Evolutionary conservation across 805 yeast species (phyloP).

Genomic region (Yamadazyma tumulicola): DNA sequence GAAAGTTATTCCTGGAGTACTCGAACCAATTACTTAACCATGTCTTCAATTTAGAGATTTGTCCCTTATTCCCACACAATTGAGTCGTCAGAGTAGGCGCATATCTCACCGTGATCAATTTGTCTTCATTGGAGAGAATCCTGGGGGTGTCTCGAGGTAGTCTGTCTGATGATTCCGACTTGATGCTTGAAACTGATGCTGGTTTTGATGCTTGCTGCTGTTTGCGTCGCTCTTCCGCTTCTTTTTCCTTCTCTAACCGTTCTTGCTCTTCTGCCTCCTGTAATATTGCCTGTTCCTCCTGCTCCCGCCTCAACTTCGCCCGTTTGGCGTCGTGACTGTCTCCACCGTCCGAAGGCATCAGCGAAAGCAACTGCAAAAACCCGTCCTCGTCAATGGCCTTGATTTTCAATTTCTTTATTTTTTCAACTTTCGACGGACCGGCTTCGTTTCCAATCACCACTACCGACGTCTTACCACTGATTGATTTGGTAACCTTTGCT

Average conservation of each 20-base stretch:
- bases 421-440: conserved; percentile 89
- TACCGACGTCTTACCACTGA: conserved; percentile 79
- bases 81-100: conserved; percentile 78
- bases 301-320: conserved; percentile 65
- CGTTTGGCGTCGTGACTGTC: conserved; percentile 72
- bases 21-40: conserved; percentile 83
- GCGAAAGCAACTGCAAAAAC: conserved; percentile 63
- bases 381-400: conserved; percentile 89
- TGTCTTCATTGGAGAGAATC: conserved; percentile 50
- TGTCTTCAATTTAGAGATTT: conserved; percentile 56
- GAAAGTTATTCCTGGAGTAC: conserved; percentile 53
- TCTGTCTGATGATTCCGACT: conserved; percentile 7
- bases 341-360: conserved; percentile 94
- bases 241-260: conserved; percentile 41
- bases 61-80: conserved; percentile 87
- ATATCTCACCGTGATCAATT: conserved; percentile 89
- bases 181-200: not conserved
- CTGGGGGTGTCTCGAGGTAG: conserved; percentile 20
- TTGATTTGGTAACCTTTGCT: conserved; percentile 83
- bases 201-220: conserved; percentile 3
- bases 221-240: conserved; percentile 8
- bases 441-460: conserved; percentile 95
- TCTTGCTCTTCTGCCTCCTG: conserved; percentile 49
- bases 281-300: conserved; percentile 57
- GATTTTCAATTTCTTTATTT: conserved; percentile 66